Percentiles rank a stretch among this genome's conserved stretches.
phyloP scores from a whole-genome alignment of 441 rosid genomes.

The Melianthus villosus region DNA sequence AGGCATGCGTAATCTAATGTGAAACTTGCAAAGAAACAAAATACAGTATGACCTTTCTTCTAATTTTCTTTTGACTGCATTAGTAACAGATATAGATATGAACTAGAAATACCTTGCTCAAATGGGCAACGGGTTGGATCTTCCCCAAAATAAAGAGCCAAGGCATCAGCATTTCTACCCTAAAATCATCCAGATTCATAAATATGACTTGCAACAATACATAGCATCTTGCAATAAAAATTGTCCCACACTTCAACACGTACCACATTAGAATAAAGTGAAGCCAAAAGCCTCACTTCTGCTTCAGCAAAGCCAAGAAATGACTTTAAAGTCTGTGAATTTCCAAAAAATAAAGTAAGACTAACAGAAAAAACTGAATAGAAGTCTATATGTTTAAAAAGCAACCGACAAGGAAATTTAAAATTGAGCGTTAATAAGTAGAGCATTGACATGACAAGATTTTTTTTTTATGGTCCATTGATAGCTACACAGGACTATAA shows the following conservation, averaged over 20 bases:
- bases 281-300: conserved; percentile 51
- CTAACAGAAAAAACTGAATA: too few relatives aligned
- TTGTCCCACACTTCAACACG: conserved; percentile 6
- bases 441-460: too few relatives aligned
- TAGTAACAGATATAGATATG: background rate
- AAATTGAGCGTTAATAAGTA: too few relatives aligned
- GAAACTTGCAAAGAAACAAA: too few relatives aligned
- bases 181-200: conserved; percentile 17
- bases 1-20: too few relatives aligned
- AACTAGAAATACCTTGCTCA: conserved; percentile 38
- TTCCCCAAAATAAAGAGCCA: conserved; percentile 58
- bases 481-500: too few relatives aligned
- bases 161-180: conserved; percentile 64
- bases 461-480: too few relatives aligned
- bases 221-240: background rate
- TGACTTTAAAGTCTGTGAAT: conserved; percentile 35
- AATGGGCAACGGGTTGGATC: conserved; percentile 67
- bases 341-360: too few relatives aligned
- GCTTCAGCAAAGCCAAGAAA: conserved; percentile 52
- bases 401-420: too few relatives aligned
- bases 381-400: too few relatives aligned
- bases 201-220: conserved; percentile 2
- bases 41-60: background rate
- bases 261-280: conserved; percentile 55
- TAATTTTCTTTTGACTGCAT: background rate